Base-by-base conservation (phyloP, 331 rosid genomes). In the Dryas integrifolia region DNA sequence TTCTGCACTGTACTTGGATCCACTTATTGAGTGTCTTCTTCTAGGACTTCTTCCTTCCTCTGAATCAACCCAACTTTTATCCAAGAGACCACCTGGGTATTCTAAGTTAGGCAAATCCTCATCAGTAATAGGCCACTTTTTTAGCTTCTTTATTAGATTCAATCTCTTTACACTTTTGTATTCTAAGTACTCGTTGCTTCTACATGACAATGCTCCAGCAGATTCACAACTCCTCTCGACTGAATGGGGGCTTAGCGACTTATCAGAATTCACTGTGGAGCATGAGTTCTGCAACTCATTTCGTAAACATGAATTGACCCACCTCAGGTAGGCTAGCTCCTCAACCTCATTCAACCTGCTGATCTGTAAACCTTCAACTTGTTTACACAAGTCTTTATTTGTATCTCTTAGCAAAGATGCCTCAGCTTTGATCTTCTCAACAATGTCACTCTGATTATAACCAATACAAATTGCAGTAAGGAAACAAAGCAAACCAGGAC, bases 271-370 rank as follows among this genome's bases (percentile, higher is more conserved):
- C 14, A 58, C 57, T 7, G 81, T 45, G 30, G 96, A 79, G 79
- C 88, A 85, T 44, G 98, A 85, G 62, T 82, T 87, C 76, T 89
- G 88, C 85, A 95, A 84, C 82, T 95, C 99, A 5, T 73, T 95
- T 80, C 92, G 69, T 65, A 95, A 76, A 77, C 99, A 95, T 11
- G 99, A 89, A 83, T 95, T 95, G 49, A 95, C 99, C 99, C 99
- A 95, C 75, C 97, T 92, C 73, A 95, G 87, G 75, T 95, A 95
- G n/a, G 99, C 99, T 62, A 95, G 96, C 79, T 95, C 99, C 80
- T 95, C 99, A 72, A 95, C 99, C 77, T 95, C 99, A 82, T 92
- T 89, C 56, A 95, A 70, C 79, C 99, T 88, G 81, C 88, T 95
- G 82, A 90, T 86, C 81, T 95, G 99, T 74, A 95, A 80, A 45